These are phyloP conservation scores for Acanthamoeba culbertsoni DNA, from an alignment of 208 protist genomes.

Conservation along the genomic window DNA sequence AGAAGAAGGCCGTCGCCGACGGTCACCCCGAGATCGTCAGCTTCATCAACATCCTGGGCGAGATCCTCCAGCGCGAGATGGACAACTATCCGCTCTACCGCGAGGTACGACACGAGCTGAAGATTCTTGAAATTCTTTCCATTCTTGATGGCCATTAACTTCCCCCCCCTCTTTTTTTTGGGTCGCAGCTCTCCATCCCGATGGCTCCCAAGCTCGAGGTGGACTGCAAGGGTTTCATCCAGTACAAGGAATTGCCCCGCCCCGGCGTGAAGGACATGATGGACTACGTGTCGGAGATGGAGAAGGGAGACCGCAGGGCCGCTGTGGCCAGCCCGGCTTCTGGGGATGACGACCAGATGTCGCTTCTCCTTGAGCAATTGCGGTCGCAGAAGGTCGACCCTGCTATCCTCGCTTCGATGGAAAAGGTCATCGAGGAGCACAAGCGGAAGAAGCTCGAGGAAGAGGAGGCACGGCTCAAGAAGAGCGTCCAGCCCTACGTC, in stretches of 20 bases:
- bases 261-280: slow-evolving; percentile 50
- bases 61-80: slow-evolving; percentile 48
- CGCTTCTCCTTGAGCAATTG: slow-evolving; percentile 35
- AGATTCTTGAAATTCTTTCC: too few relatives aligned
- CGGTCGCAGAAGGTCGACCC: slow-evolving; percentile 40
- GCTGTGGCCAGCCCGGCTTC: too few relatives aligned
- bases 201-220: slow-evolving; percentile 64
- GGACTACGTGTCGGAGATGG: slow-evolving; percentile 73
- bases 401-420: background rate
- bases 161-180: background rate
- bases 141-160: too few relatives aligned
- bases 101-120: background rate
- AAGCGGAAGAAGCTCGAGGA: background rate
- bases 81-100: slow-evolving; percentile 39
- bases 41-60: slow-evolving; percentile 63
- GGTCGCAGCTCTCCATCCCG: background rate
- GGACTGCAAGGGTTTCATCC: slow-evolving; percentile 64
- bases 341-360: background rate
- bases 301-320: background rate
- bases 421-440: slow-evolving; percentile 28
- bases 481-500: slow-evolving; percentile 27
- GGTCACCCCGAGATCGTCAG: slow-evolving; percentile 59
- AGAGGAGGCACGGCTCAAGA: background rate
- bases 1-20: slow-evolving; percentile 46
- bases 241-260: slow-evolving; percentile 72